A percentile compares a stretch with the other conserved stretches of the same genome.
These are phyloP conservation scores for Moesziomyces antarcticus DNA, from an alignment of 1,284 basidiomycete species.

Conservation along the genomic window DNA sequence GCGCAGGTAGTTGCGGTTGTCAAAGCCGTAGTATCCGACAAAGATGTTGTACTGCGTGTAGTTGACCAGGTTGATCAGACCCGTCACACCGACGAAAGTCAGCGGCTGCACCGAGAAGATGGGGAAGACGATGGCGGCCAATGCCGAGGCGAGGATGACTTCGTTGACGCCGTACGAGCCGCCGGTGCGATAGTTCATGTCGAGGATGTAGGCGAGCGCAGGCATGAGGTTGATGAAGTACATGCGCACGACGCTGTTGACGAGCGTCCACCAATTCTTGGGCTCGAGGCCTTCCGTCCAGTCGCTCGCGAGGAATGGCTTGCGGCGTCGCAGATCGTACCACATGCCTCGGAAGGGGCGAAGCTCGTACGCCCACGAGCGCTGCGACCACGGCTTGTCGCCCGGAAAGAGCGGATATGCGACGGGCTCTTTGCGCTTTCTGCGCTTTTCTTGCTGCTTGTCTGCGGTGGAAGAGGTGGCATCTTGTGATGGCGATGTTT, in stretches of 20 bases:
- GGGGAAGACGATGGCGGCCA: conserved; percentile 91
- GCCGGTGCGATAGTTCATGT: conserved; percentile 87
- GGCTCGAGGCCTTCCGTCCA: conserved; percentile 57
- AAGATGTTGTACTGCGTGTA: conserved; percentile 66
- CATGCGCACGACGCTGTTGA: conserved; percentile 56
- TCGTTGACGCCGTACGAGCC: conserved; percentile 90
- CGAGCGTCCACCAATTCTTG: conserved; percentile 53
- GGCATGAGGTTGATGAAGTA: conserved; percentile 76
- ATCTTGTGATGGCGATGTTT: conserved; percentile 2
- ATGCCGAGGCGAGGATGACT: conserved; percentile 72
- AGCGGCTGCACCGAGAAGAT: conserved; percentile 90
- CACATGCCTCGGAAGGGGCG: conserved; percentile 78
- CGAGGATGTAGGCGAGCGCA: conserved; percentile 90
- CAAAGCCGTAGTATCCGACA: conserved; percentile 60
- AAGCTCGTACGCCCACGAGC: conserved; percentile 62
- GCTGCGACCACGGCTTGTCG: conserved; percentile 63
- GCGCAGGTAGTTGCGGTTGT: conserved; percentile 54
- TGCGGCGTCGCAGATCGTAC: conserved; percentile 79
- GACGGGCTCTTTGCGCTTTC: conserved; percentile 5
- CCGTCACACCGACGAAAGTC: conserved; percentile 92
- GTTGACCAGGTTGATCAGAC: conserved; percentile 71
- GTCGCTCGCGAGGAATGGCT: conserved; percentile 75
- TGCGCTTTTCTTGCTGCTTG: not conserved
- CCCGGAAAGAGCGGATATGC: conserved; percentile 41
- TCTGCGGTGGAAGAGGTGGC: not conserved